phyloP scores from a whole-genome alignment of 441 rosid genomes.

The Gossypium laxum region DNA sequence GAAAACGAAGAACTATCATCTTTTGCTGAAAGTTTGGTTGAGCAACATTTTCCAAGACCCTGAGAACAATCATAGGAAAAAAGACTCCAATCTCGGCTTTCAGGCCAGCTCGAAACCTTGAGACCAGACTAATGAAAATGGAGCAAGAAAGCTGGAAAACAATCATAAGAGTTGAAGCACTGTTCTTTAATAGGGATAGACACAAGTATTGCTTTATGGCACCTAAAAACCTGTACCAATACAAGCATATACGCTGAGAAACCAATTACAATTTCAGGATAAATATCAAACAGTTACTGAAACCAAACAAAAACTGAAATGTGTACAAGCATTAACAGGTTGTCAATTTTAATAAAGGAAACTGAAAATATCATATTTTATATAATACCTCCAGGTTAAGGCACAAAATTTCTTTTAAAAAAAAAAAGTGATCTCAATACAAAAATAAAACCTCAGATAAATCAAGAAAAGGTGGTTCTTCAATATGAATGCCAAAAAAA shows the following conservation, averaged over 20 bases:
- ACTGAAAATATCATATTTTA: not conserved
- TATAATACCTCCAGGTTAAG: not conserved
- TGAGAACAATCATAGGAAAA: slow-evolving; percentile 91
- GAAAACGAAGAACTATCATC: slow-evolving; percentile 92
- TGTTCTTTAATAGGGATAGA: slow-evolving; percentile 83
- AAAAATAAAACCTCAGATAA: not conserved
- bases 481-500: not conserved
- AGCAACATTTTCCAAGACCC: slow-evolving; percentile 88
- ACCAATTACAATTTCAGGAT: not conserved
- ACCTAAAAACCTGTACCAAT: slow-evolving; percentile 73
- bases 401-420: not conserved
- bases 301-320: not conserved
- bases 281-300: not conserved
- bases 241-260: slow-evolving; percentile 16
- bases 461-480: not conserved
- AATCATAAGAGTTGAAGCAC: slow-evolving; percentile 87
- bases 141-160: slow-evolving; percentile 81
- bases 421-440: not conserved
- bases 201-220: slow-evolving; percentile 94
- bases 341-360: not conserved
- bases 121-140: slow-evolving; percentile 69
- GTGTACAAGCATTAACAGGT: not conserved
- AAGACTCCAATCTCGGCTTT: slow-evolving; percentile 98
- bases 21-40: slow-evolving; percentile 99
- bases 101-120: slow-evolving; percentile 91